These are phyloP conservation scores for Akanthomyces lecanii DNA, from an alignment of 2,329 filamentous ascomycete genomes.

Conservation along the genomic window DNA sequence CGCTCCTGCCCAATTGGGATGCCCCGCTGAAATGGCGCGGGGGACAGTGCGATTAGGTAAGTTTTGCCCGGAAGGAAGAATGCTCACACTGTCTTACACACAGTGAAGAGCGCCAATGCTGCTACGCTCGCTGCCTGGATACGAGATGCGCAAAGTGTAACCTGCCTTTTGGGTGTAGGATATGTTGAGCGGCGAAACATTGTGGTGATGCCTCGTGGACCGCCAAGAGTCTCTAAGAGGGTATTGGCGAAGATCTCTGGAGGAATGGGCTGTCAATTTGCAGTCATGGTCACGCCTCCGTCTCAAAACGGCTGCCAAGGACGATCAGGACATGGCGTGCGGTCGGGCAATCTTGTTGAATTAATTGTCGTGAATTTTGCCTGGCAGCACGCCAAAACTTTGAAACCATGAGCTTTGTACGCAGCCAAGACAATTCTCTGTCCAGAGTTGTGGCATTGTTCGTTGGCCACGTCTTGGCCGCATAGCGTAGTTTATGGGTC, in stretches of 20 bases:
- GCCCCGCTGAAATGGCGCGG: constrained; percentile 1
- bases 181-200: neutral
- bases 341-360: neutral
- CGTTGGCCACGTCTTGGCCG: constrained; percentile 3
- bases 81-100: neutral
- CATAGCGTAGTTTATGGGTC: constrained; percentile 15
- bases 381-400: too few relatives aligned
- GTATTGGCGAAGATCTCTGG: neutral
- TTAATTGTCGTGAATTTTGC: neutral
- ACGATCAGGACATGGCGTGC: neutral
- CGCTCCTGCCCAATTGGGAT: constrained; percentile 12
- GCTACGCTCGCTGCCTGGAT: neutral
- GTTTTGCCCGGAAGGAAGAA: too few relatives aligned
- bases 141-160: constrained; percentile 8
- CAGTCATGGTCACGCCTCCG: neutral
- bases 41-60: constrained; percentile 1
- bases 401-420: neutral
- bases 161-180: neutral
- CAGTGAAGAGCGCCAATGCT: neutral
- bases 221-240: neutral
- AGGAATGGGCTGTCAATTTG: neutral
- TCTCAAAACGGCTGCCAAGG: neutral
- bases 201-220: neutral
- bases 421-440: constrained; percentile 5
- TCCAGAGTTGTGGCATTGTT: neutral